Percentiles rank a stretch among this genome's conserved stretches.
phyloP scores from a whole-genome alignment of 2,329 filamentous ascomycete species.

The Trichoderma afroharzianum region DNA sequence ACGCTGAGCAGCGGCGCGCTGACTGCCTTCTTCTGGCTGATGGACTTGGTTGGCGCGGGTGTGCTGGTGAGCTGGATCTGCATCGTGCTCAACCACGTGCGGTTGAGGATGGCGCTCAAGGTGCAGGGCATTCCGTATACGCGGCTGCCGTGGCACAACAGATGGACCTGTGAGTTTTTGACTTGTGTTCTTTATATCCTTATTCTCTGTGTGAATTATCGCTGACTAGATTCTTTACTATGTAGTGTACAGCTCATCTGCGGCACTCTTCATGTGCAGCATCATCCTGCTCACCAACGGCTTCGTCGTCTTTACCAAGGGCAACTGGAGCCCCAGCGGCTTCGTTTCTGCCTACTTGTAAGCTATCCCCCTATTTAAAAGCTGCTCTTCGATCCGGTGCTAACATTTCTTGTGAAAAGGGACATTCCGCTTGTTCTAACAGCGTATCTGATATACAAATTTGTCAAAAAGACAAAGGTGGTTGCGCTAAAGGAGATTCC shows the following conservation, averaged over 20 bases:
- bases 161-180: conserved; percentile 53
- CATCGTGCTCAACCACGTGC: conserved; percentile 58
- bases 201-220: not conserved
- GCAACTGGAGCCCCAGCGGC: conserved; percentile 53
- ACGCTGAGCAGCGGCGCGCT: conserved; percentile 53
- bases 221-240: not conserved
- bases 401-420: conserved; percentile 33
- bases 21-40: conserved; percentile 64
- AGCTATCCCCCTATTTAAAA: conserved; percentile 27
- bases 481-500: conserved; percentile 50
- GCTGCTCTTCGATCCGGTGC: no score
- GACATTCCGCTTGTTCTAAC: conserved; percentile 57
- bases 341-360: conserved; percentile 63
- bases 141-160: conserved; percentile 60
- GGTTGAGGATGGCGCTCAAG: conserved; percentile 51
- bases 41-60: conserved; percentile 58
- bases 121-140: conserved; percentile 49
- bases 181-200: not conserved
- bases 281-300: conserved; percentile 68
- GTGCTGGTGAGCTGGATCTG: conserved; percentile 61
- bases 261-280: conserved; percentile 56
- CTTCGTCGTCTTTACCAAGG: conserved; percentile 59
- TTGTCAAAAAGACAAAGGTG: conserved; percentile 58
- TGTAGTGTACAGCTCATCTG: conserved; percentile 57
- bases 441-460: conserved; percentile 62